Evolutionary conservation across 2,329 filamentous ascomycete species (phyloP), one percentile per base, ranked within the genome.

Genomic region (Sporothrix brasiliensis): DNA sequence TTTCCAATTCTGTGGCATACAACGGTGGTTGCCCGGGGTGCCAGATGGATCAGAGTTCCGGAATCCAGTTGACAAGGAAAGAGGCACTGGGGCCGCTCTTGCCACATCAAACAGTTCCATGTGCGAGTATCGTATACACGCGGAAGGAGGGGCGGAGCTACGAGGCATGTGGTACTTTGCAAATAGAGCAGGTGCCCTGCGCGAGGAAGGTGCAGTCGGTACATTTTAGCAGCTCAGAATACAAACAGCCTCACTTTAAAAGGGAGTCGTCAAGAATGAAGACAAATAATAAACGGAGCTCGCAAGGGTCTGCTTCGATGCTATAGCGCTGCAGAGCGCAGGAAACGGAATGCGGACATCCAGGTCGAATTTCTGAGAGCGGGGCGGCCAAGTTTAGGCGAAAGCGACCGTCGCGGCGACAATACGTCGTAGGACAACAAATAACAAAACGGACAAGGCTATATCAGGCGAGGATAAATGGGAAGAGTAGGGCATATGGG

Each of bases 11-110:
- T 54, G 30, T 53, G 63, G n/a, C 39, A 53, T 66, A 69, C 60
- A 56, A 56, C 30, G 34, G n/a, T 67, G 65, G 71, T 72, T 72
- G 71, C 69, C 71, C 71, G 52, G 58, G 71, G 60, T 24, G 68
- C 41, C 68, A 30, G 65, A 41, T 50, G n/a, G 56, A 30, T 5
- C 41, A 30, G 27, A 24, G 41, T 24, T 49, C 52, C 53, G 65
- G 16, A 61, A 65, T 49, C 56, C 56, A 60, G 56, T 50, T 65
- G 54, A 21, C 16, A 44, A 50, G 71, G 71, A 72, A 72, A 68
- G 71, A 72, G 53, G 66, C 66, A 70, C 71, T 60, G 44, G 34
- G 34, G 44, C 44, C 27, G 68, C 52, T 72, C 71, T 67, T 72
- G 58, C 69, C 71, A n/a, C 16, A 21, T 65, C 50, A 49, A 68